These are phyloP conservation scores for Rhodotorula graminis DNA, from an alignment of 768 basidiomycete species.

Conservation along the genomic window DNA sequence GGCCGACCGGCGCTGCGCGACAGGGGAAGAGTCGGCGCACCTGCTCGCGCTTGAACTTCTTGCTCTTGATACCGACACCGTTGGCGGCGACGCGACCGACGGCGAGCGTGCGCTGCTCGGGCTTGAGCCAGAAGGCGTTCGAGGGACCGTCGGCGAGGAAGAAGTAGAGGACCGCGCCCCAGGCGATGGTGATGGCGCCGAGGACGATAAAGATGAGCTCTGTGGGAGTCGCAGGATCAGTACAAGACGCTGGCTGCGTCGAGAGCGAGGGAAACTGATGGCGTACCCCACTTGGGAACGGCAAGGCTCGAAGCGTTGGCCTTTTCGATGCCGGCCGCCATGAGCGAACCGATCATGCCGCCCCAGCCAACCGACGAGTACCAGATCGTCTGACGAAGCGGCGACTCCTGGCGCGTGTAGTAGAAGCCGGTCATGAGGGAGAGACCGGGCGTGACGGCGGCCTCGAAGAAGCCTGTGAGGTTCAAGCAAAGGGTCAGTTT, in stretches of 20 bases:
- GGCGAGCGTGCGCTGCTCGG: constrained; percentile 44
- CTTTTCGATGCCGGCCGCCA: constrained; percentile 46
- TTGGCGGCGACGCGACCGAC: constrained; percentile 46
- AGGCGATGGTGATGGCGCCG: constrained; percentile 45
- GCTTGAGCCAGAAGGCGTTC: constrained; percentile 46
- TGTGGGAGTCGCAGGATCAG: too few species aligned
- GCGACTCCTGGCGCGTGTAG: constrained; percentile 43
- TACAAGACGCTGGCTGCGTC: too few species aligned
- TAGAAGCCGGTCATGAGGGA: constrained; percentile 47
- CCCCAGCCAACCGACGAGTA: constrained; percentile 47
- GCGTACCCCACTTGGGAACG: constrained; percentile 18
- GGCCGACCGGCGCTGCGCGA: too few species aligned
- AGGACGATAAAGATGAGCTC: constrained; percentile 47
- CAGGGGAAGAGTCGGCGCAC: not conserved
- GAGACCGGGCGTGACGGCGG: constrained; percentile 47
- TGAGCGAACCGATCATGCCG: constrained; percentile 47
- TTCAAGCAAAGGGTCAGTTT: not conserved
- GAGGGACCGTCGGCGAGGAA: constrained; percentile 47
- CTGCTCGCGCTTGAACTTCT: constrained; percentile 42
- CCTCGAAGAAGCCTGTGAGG: constrained; percentile 44
- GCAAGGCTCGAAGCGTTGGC: not conserved
- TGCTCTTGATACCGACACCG: constrained; percentile 46
- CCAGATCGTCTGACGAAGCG: constrained; percentile 48
- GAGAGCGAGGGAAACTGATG: too few species aligned
- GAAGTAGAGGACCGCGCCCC: constrained; percentile 46